Base-by-base conservation (phyloP, 768 basidiomycete genomes). In the Hygrophoropsis aurantiaca region DNA sequence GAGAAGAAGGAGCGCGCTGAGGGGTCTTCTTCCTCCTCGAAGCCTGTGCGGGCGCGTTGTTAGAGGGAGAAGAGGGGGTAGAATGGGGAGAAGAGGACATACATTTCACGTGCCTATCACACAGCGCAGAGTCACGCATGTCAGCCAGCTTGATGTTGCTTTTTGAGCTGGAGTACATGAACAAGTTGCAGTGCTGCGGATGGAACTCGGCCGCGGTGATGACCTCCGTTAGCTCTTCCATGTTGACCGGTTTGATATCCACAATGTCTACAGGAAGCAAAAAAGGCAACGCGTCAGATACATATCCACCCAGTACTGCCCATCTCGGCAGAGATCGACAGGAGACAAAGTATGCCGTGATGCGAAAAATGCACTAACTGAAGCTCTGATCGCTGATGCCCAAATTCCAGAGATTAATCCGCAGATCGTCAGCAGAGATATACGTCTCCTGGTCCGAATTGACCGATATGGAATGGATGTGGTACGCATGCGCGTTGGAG, bases 161-260 rank as follows among this genome's bases (percentile, higher is more conserved):
- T 72, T 98, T 98, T 49, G 97, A 98, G 71, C 92, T 94, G 53
- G 95, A 98, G 68, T 98, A 99, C 94, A 97, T 97, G 76, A 99
- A 98, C 42, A 91, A 75, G 68, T 98, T 98, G 84, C 97, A 98
- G 54, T 95, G 90, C 44, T 83, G 80, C 25, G 97, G 97, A 65
- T 98, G 97, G 71, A 99, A 98, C 71, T 99, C 97, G 40, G 97
- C 93, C 10, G 95, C 92, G n/a, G 97, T 99, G 68, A 99, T 98
- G 64, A 99, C 97, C 67, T 99, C 97, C 13, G 97, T 98, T 45
- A 99, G 78, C 68, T 99, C 97, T 65, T 99, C 97, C 97, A 99
- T 99, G 70, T 99, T 99, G 60, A 92, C 84, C 2, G 97, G 97
- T 66, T 99, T 99, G 81, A 99, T 98, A 69, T 99, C 97, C 53